Base-by-base conservation (phyloP, 352 stramenopile species). In the Globisporangium okanoganense region DNA sequence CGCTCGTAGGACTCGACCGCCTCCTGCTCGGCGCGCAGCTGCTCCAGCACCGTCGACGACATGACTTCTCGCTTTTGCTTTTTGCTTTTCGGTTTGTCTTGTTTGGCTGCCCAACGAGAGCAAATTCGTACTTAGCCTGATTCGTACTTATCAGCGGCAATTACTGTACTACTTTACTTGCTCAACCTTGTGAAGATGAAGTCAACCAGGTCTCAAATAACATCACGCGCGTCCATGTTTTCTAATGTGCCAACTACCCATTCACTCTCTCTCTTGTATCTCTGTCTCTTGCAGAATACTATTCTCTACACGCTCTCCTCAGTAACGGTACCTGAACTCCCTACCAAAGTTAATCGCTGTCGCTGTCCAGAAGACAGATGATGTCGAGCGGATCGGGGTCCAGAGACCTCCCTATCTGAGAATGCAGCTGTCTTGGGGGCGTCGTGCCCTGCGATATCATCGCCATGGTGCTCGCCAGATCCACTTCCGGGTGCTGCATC, bases 41-140 rank as follows among this genome's bases (percentile, higher is more conserved):
- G 84, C 75, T 95, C 87, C 61, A 95, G 63, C 58, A 90, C 80
- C 20, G 85, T 92, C 38, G 85, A 94, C 76, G 87, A 90, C 87
- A 95, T 95, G n/a, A 31, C 40, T 33, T 20, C 31, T 29, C 12
- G n/a, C 49, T 41, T 40, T 22, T 45, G 2, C 14, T 27, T 27
- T 1, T 31, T 47, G 29, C 20, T 43, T 49, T 29, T 51, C n/a
- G 38, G 33, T 35, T 60, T 52, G 36, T 24, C 25, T 61, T 61
- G 38, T 45, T 36, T 31, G 41, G 33, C 52, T 31, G 22, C 52
- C 20, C 38, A 27, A 33, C 8, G 13, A 47, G 31, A 1, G 3
- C 20, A 10, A 33, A 13, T 33, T 45, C 51, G 51, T 6, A 58
- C 20, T 58, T 58, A 24, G 22, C 10, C 9, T 7, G 9, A 38